Conservation (phyloP, 352 stramenopile genomes). For the Thalassiosira exigua region DNA sequence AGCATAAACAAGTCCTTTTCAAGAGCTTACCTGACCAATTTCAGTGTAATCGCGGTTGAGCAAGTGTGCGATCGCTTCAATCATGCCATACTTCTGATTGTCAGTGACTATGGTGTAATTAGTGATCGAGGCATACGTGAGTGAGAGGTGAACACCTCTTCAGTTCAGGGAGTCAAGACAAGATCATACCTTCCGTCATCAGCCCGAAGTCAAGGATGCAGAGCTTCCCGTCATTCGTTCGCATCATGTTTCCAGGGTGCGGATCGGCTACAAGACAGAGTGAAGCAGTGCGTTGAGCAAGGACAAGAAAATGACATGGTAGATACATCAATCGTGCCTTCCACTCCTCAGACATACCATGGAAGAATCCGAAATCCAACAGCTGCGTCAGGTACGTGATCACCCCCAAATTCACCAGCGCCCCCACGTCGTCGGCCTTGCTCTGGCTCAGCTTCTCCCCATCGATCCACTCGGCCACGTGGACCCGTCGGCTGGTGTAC, state of each 20-base stretch:
- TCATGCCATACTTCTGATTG: conserved; percentile 90
- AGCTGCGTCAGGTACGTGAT: conserved; percentile 88
- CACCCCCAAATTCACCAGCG: conserved; percentile 86
- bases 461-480: conserved; percentile 88
- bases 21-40: conserved; percentile 72
- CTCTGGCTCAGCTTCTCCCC: conserved; percentile 87
- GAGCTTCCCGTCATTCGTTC: conserved; percentile 85
- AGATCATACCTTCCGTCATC: no score
- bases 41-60: conserved; percentile 87
- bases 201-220: conserved; percentile 89
- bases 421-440: conserved; percentile 84
- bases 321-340: no score
- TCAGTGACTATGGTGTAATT: no score
- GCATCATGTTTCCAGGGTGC: conserved; percentile 85
- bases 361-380: conserved; percentile 87
- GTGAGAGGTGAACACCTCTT: no score
- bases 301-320: no score
- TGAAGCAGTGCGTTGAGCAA: conserved; percentile 15
- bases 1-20: no score
- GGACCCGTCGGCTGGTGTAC: conserved; percentile 86
- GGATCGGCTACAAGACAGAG: conserved; percentile 5
- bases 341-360: conserved; percentile 49
- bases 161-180: no score
- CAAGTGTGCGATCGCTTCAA: conserved; percentile 88
- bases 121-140: no score